phyloP scores from a whole-genome alignment of 1,284 basidiomycete species.

The Mycosarcoma maydis region DNA sequence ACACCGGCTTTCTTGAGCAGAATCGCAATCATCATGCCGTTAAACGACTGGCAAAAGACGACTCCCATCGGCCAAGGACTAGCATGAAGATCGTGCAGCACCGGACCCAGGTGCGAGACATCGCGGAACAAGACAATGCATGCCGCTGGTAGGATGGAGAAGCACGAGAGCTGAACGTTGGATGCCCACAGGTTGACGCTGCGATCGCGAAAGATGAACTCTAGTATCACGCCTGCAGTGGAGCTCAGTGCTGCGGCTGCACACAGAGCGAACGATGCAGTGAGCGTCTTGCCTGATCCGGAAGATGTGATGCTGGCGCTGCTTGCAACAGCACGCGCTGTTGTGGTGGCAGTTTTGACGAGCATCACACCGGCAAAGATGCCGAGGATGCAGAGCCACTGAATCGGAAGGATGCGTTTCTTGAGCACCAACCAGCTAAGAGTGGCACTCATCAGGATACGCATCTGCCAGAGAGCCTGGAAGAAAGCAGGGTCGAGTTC shows the following conservation, averaged over 20 bases:
- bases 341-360: constrained; percentile 23
- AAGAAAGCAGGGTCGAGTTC: constrained; percentile 29
- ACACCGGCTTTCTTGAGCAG: constrained; percentile 32
- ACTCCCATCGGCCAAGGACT: constrained; percentile 22
- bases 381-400: constrained; percentile 26
- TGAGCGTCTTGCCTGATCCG: background rate
- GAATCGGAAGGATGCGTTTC: constrained; percentile 4
- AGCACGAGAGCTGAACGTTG: constrained; percentile 37
- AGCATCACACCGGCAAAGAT: constrained; percentile 25
- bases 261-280: constrained; percentile 9
- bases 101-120: constrained; percentile 3
- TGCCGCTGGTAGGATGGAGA: constrained; percentile 31
- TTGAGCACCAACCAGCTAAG: constrained; percentile 25
- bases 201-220: constrained; percentile 32
- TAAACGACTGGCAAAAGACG: constrained; percentile 19
- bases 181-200: constrained; percentile 29
- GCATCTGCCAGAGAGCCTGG: constrained; percentile 37
- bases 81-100: constrained; percentile 9
- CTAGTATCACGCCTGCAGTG: constrained; percentile 26
- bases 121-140: constrained; percentile 7
- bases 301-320: background rate
- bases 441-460: constrained; percentile 19
- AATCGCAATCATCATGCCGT: constrained; percentile 26
- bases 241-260: constrained; percentile 18
- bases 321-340: background rate